Conservation (phyloP, 1,139 yeast species). For the Pneumocystis oryctolagi region DNA sequence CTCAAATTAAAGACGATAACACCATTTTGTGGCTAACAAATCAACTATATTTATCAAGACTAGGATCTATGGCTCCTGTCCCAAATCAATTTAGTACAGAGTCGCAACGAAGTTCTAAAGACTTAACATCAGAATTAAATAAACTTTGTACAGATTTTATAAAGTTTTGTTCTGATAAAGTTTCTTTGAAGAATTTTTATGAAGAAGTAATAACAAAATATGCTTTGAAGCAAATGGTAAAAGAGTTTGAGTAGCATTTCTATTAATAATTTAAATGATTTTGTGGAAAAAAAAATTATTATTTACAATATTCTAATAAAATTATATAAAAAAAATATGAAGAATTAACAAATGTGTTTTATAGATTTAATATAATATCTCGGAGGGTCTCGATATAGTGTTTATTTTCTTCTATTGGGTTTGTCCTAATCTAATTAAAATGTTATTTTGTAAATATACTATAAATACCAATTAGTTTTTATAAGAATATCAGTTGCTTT, state of each 20-base stretch:
- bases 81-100: neutral
- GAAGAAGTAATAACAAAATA: neutral
- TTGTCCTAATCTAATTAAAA: neutral
- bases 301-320: neutral
- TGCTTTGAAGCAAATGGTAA: neutral
- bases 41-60: conserved; percentile 9
- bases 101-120: neutral
- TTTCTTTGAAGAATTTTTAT: neutral
- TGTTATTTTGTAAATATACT: neutral
- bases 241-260: neutral
- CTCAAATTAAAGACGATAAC: conserved; percentile 58
- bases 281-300: neutral
- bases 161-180: neutral
- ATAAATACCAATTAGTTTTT: neutral
- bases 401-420: neutral
- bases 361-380: neutral
- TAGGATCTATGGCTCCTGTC: neutral
- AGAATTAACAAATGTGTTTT: neutral
- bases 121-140: neutral
- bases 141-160: neutral
- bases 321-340: neutral
- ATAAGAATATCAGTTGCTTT: neutral
- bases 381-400: neutral
- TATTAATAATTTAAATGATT: neutral
- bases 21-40: conserved; percentile 12